phyloP scores from a whole-genome alignment of 148 eudicot species.

The Rhododendron griersonianum region DNA sequence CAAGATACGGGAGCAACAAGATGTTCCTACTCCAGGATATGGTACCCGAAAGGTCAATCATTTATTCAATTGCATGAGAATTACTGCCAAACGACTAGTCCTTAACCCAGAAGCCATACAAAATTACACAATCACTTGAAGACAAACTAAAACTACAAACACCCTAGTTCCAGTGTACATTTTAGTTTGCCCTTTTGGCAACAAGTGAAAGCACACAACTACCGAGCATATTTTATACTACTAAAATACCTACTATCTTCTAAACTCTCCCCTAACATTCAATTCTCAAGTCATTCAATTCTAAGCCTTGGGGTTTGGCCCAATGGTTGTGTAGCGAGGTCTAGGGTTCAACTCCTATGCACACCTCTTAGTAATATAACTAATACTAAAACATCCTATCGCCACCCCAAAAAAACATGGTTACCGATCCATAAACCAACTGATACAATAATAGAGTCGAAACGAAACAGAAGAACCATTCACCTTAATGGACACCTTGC shows the following conservation, averaged over 20 bases:
- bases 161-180: neutral
- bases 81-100: neutral
- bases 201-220: neutral
- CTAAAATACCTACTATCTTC: neutral
- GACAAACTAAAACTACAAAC: neutral
- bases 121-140: neutral
- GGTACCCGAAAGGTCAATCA: neutral
- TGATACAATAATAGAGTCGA: neutral
- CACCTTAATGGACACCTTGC: constrained; percentile 86
- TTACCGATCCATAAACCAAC: neutral
- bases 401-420: neutral
- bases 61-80: neutral
- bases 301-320: neutral
- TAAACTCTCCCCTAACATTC: neutral
- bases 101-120: neutral
- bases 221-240: neutral
- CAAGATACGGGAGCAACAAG: neutral
- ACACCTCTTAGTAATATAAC: neutral
- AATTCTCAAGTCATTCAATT: neutral
- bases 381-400: neutral
- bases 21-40: neutral
- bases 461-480: neutral
- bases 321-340: neutral
- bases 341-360: neutral
- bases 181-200: neutral